A percentile compares a stretch with the other conserved stretches of the same genome.
phyloP scores from a whole-genome alignment of 306 rosid species.

The Malus asiatica region DNA sequence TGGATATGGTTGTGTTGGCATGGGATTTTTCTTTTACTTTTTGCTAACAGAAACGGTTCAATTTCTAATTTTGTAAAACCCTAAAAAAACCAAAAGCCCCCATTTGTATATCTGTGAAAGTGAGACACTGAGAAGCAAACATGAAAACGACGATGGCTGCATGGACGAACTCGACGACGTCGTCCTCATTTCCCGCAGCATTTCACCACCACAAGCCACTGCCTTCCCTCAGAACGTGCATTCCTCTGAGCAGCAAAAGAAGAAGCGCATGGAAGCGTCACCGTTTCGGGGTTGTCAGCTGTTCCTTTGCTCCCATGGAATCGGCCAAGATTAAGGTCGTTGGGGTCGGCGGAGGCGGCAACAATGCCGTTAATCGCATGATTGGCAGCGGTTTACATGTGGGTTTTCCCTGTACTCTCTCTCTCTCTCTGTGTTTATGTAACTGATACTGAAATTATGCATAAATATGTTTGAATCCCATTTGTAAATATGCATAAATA shows the following conservation, averaged over 20 bases:
- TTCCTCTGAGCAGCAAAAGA: slow-evolving; percentile 24
- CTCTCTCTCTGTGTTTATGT: background rate
- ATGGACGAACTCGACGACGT: slow-evolving; percentile 32
- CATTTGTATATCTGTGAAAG: background rate
- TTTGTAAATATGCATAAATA: background rate
- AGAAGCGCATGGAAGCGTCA: slow-evolving; percentile 18
- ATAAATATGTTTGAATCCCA: background rate
- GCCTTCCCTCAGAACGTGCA: slow-evolving; percentile 16
- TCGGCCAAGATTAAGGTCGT: slow-evolving; percentile 88
- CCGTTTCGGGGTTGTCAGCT: slow-evolving; percentile 27
- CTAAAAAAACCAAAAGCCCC: slow-evolving; percentile 7
- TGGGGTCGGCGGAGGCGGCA: slow-evolving; percentile 95
- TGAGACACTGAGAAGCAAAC: background rate
- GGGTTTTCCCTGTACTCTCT: slow-evolving; percentile 15
- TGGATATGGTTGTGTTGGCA: background rate
- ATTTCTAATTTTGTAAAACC: slow-evolving; percentile 13
- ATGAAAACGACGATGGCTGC: slow-evolving; percentile 34
- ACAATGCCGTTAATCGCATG: slow-evolving; percentile 96
- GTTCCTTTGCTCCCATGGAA: slow-evolving; percentile 54
- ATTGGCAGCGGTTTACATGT: slow-evolving; percentile 84
- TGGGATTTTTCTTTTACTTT: background rate
- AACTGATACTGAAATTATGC: background rate
- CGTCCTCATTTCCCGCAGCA: slow-evolving; percentile 30
- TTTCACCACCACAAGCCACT: slow-evolving; percentile 22
- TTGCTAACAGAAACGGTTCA: background rate